Base-by-base conservation (phyloP, 1,284 basidiomycete species). In the Xerocomus minutiporus region DNA sequence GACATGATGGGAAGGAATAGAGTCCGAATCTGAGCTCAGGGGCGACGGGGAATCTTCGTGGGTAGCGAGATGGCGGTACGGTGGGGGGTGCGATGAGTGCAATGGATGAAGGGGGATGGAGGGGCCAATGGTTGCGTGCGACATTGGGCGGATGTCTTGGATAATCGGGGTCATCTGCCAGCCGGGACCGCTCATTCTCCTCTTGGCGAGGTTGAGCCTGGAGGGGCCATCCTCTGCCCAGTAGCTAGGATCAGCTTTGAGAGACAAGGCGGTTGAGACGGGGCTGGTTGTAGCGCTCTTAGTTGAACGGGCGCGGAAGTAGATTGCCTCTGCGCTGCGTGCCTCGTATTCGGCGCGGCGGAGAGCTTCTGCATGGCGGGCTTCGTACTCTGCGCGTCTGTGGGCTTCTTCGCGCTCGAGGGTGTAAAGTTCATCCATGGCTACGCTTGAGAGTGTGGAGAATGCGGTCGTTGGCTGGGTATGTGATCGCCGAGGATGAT, bases 391-490 rank as follows among this genome's bases (percentile, higher is more conserved):
- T 7, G 90, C 91, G 36, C 92, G 78, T 25, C 93, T 80, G 42
- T 86, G 70, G 1, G 91, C 88, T 67, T 95, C 92, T 59, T 86
- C 79, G 36, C 84, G 84, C 69, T 95, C 93, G n/a, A 95, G 80
- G 58, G 84, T 83, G 63, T 88, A 86, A 0, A 95, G 79, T 69
- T 94, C 90, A 53, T 91, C 90, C 69, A 93, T 88, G 2, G 92
- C 91, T 36, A 91, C 80, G 20, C 80, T 84, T 9, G 89, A 91
- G 26, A 94, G 73, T 0, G 91, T 82, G 15, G 79, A 80, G 60
- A 88, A 85, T 1, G 88, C 79, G n/a, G 83, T 78, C 9, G 78
- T 71, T 58, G 23, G 64, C 46, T 2, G 66, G 60, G 70, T 64
- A 17, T 74, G 73, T 32, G 68, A 69, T 39, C 77, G 75, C 26